Percentiles rank a stretch among this genome's conserved stretches.
Conservation (phyloP, 2,329 filamentous ascomycete genomes). For the Coleophoma crateriformis region DNA sequence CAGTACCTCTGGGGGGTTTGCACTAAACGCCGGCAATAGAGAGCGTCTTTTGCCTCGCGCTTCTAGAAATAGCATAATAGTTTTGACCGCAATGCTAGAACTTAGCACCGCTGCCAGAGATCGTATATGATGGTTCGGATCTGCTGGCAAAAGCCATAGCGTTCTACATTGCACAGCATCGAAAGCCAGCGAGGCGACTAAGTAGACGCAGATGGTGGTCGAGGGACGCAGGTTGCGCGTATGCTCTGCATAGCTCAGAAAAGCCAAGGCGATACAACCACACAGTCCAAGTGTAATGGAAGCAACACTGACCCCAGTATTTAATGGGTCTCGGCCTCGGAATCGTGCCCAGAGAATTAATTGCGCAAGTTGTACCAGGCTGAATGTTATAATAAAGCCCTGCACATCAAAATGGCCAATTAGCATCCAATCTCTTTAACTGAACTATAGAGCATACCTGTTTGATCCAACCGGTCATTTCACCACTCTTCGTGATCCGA, state of each 20-base stretch:
- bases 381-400: background rate
- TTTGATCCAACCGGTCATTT: background rate
- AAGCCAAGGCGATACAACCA: background rate
- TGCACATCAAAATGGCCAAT: background rate
- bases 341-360: background rate
- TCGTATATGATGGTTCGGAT: background rate
- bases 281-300: background rate
- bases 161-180: background rate
- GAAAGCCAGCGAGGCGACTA: background rate
- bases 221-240: background rate
- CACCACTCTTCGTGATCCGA: background rate
- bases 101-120: background rate
- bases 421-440: too few species aligned
- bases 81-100: background rate
- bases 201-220: background rate
- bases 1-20: slow-evolving; percentile 15
- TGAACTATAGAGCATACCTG: too few species aligned
- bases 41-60: slow-evolving; percentile 1
- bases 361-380: background rate
- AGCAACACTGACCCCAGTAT: background rate
- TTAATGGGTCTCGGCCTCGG: background rate
- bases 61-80: slow-evolving; percentile 1
- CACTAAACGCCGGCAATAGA: background rate
- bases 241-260: background rate
- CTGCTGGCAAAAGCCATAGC: background rate